Base-by-base conservation (phyloP, 2,329 filamentous ascomycete genomes). In the Neocucurbitaria cava region DNA sequence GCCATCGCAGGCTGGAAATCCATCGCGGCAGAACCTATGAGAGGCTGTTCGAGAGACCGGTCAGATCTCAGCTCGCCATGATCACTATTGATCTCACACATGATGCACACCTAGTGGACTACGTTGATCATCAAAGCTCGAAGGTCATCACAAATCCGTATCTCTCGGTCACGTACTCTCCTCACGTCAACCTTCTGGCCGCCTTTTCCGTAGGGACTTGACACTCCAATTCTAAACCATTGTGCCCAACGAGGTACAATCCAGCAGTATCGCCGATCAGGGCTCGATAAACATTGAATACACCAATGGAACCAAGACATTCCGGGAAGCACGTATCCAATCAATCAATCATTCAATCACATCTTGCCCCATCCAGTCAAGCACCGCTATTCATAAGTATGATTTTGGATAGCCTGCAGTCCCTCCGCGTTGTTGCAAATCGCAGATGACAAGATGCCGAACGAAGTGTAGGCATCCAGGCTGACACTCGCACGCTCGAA, bases 1-100 rank as follows among this genome's bases (percentile, higher is more conserved):
- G 26, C 49, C 59, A 18, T 41, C 53, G 24, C 46, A 53, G 47
- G 53, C 36, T 26, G 39, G n/a, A 21, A n/a, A n/a, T 45, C 40
- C 42, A 24, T 33, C 56, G 11, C 54, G 48, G 35, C 40, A 58
- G 50, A 58, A 59, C 44, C 46, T 61, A 24, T 61, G 40, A 58
- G 39, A 33, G 11, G n/a, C 9, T 15, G n/a, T 20, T 26, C 11
- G 23, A 2, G 41, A 36, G 28, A 17, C 33, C 31, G 41, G 30
- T 36, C 36, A 26, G n/a, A 28, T n/a, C 15, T 33, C n/a, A 31
- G 30, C 11, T 48, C 18, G 23, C 24, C 30, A 31, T 9, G 26
- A 20, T 18, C 17, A 17, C 41, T 15, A 43, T 42, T n/a, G 40
- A 17, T 42, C 9, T 9, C 40, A 15, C 23, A 9, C 40, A 13